These are phyloP conservation scores for Sungouiella thailandica DNA, from an alignment of 805 yeast genomes.

Conservation along the genomic window DNA sequence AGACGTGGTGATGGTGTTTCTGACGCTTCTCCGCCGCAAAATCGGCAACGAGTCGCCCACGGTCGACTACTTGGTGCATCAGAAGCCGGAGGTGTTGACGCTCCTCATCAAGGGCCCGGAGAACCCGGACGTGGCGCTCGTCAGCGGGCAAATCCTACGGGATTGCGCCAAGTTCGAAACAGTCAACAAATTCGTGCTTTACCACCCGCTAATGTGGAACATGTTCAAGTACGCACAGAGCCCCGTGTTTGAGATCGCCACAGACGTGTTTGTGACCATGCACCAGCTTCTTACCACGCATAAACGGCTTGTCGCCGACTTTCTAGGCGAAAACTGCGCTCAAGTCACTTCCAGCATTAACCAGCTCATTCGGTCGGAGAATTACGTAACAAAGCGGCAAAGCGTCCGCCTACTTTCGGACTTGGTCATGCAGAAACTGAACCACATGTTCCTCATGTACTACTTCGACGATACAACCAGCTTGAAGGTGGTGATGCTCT, in stretches of 20 bases:
- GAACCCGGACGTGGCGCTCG: conserved; percentile 62
- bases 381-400: conserved; percentile 91
- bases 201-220: conserved; percentile 69
- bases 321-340: conserved; percentile 54
- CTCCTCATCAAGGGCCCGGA: conserved; percentile 71
- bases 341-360: conserved; percentile 61
- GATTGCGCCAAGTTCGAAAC: conserved; percentile 80
- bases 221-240: conserved; percentile 73
- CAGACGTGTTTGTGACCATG: conserved; percentile 81
- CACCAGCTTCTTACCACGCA: conserved; percentile 66
- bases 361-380: conserved; percentile 64
- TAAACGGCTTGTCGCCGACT: conserved; percentile 64
- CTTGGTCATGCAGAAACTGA: conserved; percentile 64
- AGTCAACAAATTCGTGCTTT: conserved; percentile 55
- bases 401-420: conserved; percentile 71
- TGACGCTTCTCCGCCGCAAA: conserved; percentile 72
- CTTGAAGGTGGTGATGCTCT: conserved; percentile 78
- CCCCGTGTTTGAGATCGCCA: conserved; percentile 82
- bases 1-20: conserved; percentile 69
- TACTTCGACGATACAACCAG: conserved; percentile 81
- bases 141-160: conserved; percentile 73
- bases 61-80: conserved; percentile 66
- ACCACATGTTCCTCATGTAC: conserved; percentile 64
- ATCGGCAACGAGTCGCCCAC: conserved; percentile 78
- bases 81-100: conserved; percentile 60